Percentiles rank a stretch among this genome's conserved stretches.
phyloP scores from a whole-genome alignment of 345 rosid genomes.

The Populus alba region DNA sequence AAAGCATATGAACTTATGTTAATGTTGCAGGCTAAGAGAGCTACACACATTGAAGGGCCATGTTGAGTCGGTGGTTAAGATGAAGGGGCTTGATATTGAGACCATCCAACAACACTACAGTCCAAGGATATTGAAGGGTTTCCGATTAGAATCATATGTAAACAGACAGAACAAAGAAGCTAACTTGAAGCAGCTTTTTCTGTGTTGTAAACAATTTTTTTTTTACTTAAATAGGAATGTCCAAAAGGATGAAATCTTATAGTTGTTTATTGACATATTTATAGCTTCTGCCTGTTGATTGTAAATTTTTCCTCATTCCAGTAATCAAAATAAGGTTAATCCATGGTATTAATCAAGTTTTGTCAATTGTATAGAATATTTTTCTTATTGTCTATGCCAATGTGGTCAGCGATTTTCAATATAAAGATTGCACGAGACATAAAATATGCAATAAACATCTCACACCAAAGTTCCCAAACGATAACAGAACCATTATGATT shows the following conservation, averaged over 20 bases:
- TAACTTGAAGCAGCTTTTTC: not conserved
- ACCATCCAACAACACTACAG: conserved; percentile 12
- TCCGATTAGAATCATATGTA: not conserved
- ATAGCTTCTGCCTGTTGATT: not conserved
- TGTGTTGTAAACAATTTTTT: not conserved
- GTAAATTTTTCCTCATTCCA: not conserved
- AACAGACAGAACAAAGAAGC: no score
- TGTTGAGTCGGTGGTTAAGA: conserved; percentile 13
- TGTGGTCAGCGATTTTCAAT: not conserved
- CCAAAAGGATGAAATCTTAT: not conserved
- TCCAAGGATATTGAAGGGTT: not conserved
- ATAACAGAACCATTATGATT: not conserved
- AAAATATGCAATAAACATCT: not conserved
- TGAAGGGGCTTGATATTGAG: conserved; percentile 13
- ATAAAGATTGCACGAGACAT: not conserved
- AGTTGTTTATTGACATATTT: not conserved
- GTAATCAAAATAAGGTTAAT: not conserved
- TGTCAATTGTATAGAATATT: not conserved
- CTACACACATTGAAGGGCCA: conserved; percentile 14
- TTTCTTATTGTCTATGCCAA: not conserved
- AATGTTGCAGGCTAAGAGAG: conserved; percentile 9
- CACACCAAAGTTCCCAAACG: not conserved
- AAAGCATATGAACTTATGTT: not conserved
- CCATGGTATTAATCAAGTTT: not conserved
- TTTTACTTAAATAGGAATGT: not conserved